Conservation (phyloP, 2,329 filamentous ascomycete species). For the Paracamarosporium sp. region DNA sequence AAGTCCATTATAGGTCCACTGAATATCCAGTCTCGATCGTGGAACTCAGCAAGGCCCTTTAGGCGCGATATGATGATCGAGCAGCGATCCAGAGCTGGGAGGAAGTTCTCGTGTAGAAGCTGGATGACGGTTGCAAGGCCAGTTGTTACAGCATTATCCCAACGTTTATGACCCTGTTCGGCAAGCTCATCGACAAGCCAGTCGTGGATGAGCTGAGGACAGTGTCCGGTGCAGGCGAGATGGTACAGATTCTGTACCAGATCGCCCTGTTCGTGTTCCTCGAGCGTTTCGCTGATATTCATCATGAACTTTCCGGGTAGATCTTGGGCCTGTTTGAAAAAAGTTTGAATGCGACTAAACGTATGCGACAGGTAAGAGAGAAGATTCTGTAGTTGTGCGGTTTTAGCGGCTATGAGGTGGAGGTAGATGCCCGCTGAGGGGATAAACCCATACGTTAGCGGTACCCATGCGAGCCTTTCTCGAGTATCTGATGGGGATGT, state of each 20-base stretch:
- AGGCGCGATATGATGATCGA: constrained; percentile 82
- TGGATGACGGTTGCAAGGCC: constrained; percentile 80
- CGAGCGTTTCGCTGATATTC: constrained; percentile 77
- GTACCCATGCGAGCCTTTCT: constrained; percentile 56
- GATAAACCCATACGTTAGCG: constrained; percentile 84
- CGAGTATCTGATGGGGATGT: constrained; percentile 35
- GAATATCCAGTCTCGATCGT: constrained; percentile 68
- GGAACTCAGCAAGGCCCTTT: constrained; percentile 81
- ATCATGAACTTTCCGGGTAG: constrained; percentile 79
- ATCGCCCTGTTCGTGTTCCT: constrained; percentile 67
- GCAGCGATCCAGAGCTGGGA: constrained; percentile 86
- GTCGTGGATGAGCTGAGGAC: constrained; percentile 76
- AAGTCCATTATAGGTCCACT: constrained; percentile 56
- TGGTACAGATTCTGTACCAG: constrained; percentile 83
- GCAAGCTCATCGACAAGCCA: constrained; percentile 84
- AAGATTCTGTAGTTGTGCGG: constrained; percentile 85
- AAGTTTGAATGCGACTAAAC: constrained; percentile 77
- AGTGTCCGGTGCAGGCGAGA: constrained; percentile 82
- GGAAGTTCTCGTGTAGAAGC: constrained; percentile 83
- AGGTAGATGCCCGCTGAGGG: constrained; percentile 79
- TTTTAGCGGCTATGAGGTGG: constrained; percentile 83
- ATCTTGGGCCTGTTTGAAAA: constrained; percentile 84
- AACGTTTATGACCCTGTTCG: constrained; percentile 83
- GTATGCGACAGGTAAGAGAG: constrained; percentile 84
- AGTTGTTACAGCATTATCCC: constrained; percentile 84